Conservation (phyloP, 495 filamentous ascomycete species). For the Penicillium nucicola region DNA sequence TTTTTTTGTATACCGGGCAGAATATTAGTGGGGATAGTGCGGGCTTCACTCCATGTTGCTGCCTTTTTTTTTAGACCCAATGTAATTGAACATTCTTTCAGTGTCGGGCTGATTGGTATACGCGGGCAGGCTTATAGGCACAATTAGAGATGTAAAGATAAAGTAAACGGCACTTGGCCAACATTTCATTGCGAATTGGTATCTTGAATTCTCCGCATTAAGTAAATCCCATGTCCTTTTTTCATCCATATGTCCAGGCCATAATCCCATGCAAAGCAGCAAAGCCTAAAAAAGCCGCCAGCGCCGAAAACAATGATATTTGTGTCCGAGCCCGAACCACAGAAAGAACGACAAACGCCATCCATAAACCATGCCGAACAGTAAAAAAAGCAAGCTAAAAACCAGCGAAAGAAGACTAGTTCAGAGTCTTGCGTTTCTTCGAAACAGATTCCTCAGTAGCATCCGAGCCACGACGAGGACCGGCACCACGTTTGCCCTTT, state of each 20-base stretch:
- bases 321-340: neutral
- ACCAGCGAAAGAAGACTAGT: constrained; percentile 7
- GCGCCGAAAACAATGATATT: constrained; percentile 1
- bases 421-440: constrained; percentile 42
- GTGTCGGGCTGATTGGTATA: no score
- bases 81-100: no score
- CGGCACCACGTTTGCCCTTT: constrained; percentile 39
- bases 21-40: no score
- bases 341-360: neutral
- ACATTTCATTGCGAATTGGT: neutral
- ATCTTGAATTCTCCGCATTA: no score
- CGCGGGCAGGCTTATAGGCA: no score
- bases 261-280: neutral
- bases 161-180: no score
- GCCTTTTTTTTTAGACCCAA: no score
- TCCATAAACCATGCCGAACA: neutral
- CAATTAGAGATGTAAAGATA: no score
- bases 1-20: constrained; percentile 5
- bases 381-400: neutral
- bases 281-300: neutral
- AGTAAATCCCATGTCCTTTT: no score
- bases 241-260: neutral
- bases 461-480: constrained; percentile 34
- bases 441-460: constrained; percentile 40
- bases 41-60: no score